phyloP scores from a whole-genome alignment of 2,329 filamentous ascomycete genomes.

The Penicillium polonicum region DNA sequence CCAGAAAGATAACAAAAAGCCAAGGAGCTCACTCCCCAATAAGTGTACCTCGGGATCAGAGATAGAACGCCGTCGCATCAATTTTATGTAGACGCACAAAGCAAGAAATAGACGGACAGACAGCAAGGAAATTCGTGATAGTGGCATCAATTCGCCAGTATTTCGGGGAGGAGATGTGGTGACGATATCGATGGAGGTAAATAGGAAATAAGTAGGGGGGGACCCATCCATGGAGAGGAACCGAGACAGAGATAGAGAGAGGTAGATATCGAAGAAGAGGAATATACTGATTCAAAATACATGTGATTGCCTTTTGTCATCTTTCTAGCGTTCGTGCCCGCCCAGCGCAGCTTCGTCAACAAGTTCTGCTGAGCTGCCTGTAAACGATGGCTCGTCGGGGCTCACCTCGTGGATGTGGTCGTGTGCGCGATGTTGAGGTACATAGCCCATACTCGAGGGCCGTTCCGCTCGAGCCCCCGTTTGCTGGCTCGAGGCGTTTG shows the following conservation, averaged over 20 bases:
- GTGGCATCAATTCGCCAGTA: slow-evolving; percentile 17
- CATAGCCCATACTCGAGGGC: slow-evolving; percentile 52
- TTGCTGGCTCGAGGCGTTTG: slow-evolving; percentile 34
- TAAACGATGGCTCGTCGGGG: slow-evolving; percentile 38
- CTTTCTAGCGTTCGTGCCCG: slow-evolving; percentile 12
- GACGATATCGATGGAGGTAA: not conserved
- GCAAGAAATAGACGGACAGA: not conserved
- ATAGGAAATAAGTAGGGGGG: slow-evolving; percentile 1
- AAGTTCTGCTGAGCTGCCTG: slow-evolving; percentile 47
- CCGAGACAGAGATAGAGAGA: not conserved
- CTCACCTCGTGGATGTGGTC: slow-evolving; percentile 49
- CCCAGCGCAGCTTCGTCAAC: slow-evolving; percentile 36
- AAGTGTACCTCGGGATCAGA: slow-evolving; percentile 10
- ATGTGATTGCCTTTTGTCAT: not conserved
- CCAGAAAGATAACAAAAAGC: not conserved
- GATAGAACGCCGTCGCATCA: slow-evolving; percentile 8
- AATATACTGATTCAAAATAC: slow-evolving; percentile 6
- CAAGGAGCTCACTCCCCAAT: slow-evolving; percentile 1
- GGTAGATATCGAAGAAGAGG: slow-evolving; percentile 7
- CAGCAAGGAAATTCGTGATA: slow-evolving; percentile 24
- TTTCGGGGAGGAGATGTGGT: slow-evolving; percentile 2
- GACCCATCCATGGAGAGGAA: not conserved
- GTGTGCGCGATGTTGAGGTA: slow-evolving; percentile 49
- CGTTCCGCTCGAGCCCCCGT: slow-evolving; percentile 34
- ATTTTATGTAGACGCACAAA: slow-evolving; percentile 7